Conservation (phyloP, 139 green algal species). For the Zygnema cylindricum region DNA sequence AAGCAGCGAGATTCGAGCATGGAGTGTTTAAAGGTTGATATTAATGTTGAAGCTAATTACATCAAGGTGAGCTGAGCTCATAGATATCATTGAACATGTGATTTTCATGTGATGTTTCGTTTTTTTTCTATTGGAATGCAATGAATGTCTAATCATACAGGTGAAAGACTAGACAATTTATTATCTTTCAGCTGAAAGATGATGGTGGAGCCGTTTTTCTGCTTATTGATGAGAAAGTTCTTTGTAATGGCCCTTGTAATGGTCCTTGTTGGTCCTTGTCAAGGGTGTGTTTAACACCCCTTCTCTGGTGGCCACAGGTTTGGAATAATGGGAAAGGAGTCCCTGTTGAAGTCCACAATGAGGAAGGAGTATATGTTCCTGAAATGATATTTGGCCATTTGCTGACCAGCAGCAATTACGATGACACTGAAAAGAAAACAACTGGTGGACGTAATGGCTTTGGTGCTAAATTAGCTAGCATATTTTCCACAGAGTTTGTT, state of each 20-base stretch:
- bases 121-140: too few relatives aligned
- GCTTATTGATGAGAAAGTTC: too few relatives aligned
- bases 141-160: too few relatives aligned
- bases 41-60: conserved; percentile 75
- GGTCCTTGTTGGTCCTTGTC: too few relatives aligned
- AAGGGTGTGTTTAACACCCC: too few relatives aligned
- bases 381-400: conserved; percentile 99
- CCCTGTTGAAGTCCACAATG: conserved; percentile 86
- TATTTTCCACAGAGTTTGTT: conserved; percentile 96
- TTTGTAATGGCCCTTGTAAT: too few relatives aligned
- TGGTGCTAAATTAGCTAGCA: conserved; percentile 98
- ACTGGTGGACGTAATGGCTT: conserved; percentile 97
- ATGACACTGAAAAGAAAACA: conserved; percentile 96
- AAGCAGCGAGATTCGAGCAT: conserved; percentile 93
- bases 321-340: conserved; percentile 95
- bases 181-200: neutral
- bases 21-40: conserved; percentile 79
- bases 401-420: conserved; percentile 97
- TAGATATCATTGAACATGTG: too few relatives aligned
- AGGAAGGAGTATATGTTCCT: conserved; percentile 92
- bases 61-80: conserved; percentile 71
- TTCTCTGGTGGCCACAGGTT: too few relatives aligned
- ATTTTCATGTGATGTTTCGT: too few relatives aligned
- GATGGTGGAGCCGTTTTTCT: too few relatives aligned
- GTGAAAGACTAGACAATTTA: neutral